These are phyloP conservation scores for Russula olivacea DNA, from an alignment of 768 basidiomycete species.

Conservation along the genomic window DNA sequence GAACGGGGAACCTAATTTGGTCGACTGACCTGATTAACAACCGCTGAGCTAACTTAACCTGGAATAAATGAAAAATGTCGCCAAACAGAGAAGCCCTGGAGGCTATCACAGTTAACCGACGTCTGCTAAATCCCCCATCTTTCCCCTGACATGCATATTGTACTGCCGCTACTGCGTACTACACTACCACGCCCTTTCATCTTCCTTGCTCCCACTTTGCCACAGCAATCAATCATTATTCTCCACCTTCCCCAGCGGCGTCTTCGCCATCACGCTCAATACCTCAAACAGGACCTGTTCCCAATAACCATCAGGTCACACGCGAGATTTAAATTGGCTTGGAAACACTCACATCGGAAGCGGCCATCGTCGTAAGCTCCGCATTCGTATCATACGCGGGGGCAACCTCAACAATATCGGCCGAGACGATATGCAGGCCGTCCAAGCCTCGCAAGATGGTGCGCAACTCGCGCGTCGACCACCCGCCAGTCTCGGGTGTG, in stretches of 20 bases:
- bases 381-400: slow-evolving; percentile 73
- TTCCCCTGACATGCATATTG: not conserved
- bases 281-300: slow-evolving; percentile 66
- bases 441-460: slow-evolving; percentile 71
- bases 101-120: not conserved
- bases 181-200: not conserved
- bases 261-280: slow-evolving; percentile 74
- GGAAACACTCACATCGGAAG: slow-evolving; percentile 45
- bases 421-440: slow-evolving; percentile 70
- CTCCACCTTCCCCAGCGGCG: slow-evolving; percentile 54
- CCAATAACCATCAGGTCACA: not conserved
- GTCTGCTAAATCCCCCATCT: not conserved
- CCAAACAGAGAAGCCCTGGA: not conserved
- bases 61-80: not conserved
- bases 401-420: slow-evolving; percentile 81
- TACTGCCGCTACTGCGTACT: not conserved
- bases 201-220: not conserved
- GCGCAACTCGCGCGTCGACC: slow-evolving; percentile 78
- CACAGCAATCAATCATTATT: not conserved
- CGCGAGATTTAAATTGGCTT: too few species aligned
- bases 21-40: not conserved
- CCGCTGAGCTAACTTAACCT: not conserved
- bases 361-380: slow-evolving; percentile 58
- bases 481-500: slow-evolving; percentile 79
- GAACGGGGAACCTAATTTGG: not conserved